These are phyloP conservation scores for Amylocystis lapponica DNA, from an alignment of 768 basidiomycete genomes.

Conservation along the genomic window DNA sequence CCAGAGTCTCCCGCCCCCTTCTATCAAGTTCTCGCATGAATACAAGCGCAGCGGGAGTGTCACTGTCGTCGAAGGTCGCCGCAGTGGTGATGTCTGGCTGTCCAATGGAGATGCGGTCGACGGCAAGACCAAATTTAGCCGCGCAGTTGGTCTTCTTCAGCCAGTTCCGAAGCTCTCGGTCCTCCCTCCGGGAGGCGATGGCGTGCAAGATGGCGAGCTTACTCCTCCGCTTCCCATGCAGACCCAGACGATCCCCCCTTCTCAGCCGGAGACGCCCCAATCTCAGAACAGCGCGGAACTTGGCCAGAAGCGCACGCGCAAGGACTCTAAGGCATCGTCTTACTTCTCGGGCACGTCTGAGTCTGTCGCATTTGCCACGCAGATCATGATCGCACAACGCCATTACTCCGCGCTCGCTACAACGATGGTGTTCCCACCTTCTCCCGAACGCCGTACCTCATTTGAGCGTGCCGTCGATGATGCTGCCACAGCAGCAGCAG, in stretches of 20 bases:
- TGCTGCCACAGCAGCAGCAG: slow-evolving; percentile 18
- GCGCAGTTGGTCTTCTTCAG: slow-evolving; percentile 57
- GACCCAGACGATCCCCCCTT: slow-evolving; percentile 38
- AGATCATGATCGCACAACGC: slow-evolving; percentile 67
- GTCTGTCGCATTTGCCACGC: slow-evolving; percentile 42
- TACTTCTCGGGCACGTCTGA: slow-evolving; percentile 48
- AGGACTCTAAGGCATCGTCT: slow-evolving; percentile 53
- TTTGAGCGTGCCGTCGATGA: slow-evolving; percentile 30
- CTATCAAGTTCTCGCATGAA: slow-evolving; percentile 42
- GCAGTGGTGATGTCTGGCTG: slow-evolving; percentile 73
- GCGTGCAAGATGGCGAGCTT: slow-evolving; percentile 33
- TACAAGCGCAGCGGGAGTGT: slow-evolving; percentile 59
- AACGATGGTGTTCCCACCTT: slow-evolving; percentile 50
- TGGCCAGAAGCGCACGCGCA: slow-evolving; percentile 30
- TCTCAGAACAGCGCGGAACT: slow-evolving; percentile 55
- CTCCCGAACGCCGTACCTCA: slow-evolving; percentile 33
- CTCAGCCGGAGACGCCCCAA: slow-evolving; percentile 45
- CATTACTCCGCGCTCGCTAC: slow-evolving; percentile 70
- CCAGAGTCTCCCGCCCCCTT: slow-evolving; percentile 33
- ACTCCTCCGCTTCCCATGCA: slow-evolving; percentile 63
- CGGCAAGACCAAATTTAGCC: slow-evolving; percentile 54
- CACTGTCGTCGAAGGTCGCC: slow-evolving; percentile 64
- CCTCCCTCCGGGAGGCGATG: slow-evolving; percentile 48
- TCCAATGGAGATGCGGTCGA: slow-evolving; percentile 67
- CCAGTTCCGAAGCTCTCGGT: slow-evolving; percentile 65